Conservation (phyloP, 2,329 filamentous ascomycete species). For the Botryosphaeria dothidea region DNA sequence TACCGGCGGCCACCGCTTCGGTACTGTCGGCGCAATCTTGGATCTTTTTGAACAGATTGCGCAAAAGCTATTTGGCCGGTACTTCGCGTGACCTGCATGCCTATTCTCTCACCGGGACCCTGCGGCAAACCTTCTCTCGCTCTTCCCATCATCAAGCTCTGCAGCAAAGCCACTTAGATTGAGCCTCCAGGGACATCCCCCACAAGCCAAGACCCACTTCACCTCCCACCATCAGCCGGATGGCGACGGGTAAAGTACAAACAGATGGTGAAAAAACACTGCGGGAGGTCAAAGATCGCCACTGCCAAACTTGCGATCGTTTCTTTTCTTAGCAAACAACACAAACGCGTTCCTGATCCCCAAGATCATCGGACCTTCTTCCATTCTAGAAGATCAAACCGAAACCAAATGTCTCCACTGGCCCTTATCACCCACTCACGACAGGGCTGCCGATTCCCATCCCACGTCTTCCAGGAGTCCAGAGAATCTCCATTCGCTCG, state of each 20-base stretch:
- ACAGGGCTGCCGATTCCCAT: neutral
- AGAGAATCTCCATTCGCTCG: neutral
- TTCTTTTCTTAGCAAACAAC: slow-evolving; percentile 8
- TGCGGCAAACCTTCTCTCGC: neutral
- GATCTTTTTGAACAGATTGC: neutral
- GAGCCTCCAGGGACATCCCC: neutral
- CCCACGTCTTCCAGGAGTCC: neutral
- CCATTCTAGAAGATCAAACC: neutral
- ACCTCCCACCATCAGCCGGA: neutral
- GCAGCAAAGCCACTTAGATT: neutral
- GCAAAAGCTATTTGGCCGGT: neutral
- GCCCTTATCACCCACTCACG: neutral
- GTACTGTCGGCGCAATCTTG: neutral
- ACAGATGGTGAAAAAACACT: neutral
- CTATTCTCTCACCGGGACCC: neutral
- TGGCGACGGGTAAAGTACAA: neutral
- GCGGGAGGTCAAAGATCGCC: neutral
- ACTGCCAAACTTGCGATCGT: neutral
- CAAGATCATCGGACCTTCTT: neutral
- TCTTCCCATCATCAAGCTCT: neutral
- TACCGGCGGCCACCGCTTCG: neutral
- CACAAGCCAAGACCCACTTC: neutral
- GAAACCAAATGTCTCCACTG: neutral
- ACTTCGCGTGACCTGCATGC: slow-evolving; percentile 3
- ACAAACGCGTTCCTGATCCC: neutral